Base-by-base conservation (phyloP, 805 yeast genomes). In the Starmerella powellii region DNA sequence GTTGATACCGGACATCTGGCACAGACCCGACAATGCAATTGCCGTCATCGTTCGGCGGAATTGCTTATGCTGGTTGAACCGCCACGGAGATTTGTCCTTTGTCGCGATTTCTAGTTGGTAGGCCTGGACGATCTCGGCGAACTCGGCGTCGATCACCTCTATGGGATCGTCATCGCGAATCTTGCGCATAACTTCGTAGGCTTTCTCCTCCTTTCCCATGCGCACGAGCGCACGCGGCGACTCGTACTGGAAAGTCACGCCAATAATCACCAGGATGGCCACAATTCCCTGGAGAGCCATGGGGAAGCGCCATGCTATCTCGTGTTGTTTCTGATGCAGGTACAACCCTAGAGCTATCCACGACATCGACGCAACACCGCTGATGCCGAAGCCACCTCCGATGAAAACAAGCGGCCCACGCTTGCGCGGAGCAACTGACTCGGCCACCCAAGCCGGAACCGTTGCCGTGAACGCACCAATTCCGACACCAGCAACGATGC, bases 381-480 rank as follows among this genome's bases (percentile, higher is more conserved):
- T 63, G 13, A 76, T 74, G 47, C 76, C 73, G 33, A 76, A 68
- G 24, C 78, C 73, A 46, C 84, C 84, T 56, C 78, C 79, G 51
- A 77, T 59, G 41, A 72, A 67, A 35, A 78, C 80, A 51, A 76
- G 58, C 45, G 67, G 62, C 47, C 86, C 85, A 62, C 85, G 70
- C 48, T 64, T 65, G 41, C 67, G 68, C 3, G 81, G 68, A 37
- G 68, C 68, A 23, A 81, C 69, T 56, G 76, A 69, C 60, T 80
- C 91, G 1, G 85, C 66, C 53, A 78, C 82, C 74, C 81, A 80
- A 47, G 78, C 76, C 6, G 88, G 87, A 44, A 77, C 76, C 23
- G 84, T 77, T 12, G 84, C 73, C 10, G 84, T 76, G 56, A 73
- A 72, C 53, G 77, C 61, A 43, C 87, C 87, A 42, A 74, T 76